phyloP scores from a whole-genome alignment of 2,329 filamentous ascomycete species.

The Diaporthe vexans region DNA sequence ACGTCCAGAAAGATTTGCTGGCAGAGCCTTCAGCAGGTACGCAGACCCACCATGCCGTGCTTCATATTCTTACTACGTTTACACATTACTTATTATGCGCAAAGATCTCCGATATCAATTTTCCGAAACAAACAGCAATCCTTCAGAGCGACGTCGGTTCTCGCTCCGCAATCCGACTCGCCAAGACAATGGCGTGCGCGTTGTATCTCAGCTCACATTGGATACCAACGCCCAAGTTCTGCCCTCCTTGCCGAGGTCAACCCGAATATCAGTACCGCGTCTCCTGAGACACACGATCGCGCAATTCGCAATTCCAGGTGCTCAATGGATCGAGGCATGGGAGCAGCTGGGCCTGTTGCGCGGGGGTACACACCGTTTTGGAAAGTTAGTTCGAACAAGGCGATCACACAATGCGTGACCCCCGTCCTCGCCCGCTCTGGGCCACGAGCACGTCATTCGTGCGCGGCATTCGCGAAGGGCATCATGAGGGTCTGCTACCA shows the following conservation, averaged over 20 bases:
- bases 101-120: not conserved
- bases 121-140: not conserved
- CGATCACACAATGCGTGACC: constrained; percentile 30
- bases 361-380: constrained; percentile 26
- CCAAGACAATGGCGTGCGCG: constrained; percentile 31
- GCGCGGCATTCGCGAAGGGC: constrained; percentile 16
- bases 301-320: not conserved
- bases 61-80: not conserved
- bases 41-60: not conserved
- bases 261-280: not conserved
- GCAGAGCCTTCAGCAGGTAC: too few species aligned
- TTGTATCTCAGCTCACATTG: not conserved
- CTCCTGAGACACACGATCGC: constrained; percentile 17
- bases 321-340: constrained; percentile 3
- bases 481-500: not conserved
- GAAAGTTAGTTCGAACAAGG: not conserved
- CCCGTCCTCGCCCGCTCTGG: constrained; percentile 26
- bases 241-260: not conserved
- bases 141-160: not conserved
- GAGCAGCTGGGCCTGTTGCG: constrained; percentile 1
- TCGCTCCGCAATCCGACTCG: not conserved
- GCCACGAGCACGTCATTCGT: constrained; percentile 30
- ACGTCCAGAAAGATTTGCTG: too few species aligned
- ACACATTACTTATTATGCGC: not conserved
- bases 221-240: not conserved